Conservation (phyloP, 306 rosid species). For the Castanea crenata region DNA sequence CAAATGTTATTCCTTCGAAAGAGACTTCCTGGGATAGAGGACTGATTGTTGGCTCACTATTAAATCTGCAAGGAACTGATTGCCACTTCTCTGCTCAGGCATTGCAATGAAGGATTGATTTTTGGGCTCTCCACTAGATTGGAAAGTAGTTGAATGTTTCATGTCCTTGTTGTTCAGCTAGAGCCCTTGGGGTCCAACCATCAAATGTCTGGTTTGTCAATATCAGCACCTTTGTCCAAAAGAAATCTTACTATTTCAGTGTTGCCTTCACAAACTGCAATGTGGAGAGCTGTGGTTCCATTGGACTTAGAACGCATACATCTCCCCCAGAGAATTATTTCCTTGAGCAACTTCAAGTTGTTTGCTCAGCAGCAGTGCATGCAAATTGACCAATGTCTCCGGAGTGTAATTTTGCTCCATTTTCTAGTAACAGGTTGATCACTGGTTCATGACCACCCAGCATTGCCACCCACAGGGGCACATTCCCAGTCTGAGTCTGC, state of each 20-base stretch:
- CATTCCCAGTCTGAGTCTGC: constrained; percentile 79
- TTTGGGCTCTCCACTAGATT: constrained; percentile 36
- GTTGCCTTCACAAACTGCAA: constrained; percentile 75
- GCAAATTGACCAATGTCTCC: constrained; percentile 73
- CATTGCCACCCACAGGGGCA: constrained; percentile 84
- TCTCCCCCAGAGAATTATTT: constrained; percentile 62
- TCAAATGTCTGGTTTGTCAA: constrained; percentile 54
- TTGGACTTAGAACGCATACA: constrained; percentile 34
- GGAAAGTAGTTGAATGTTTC: constrained; percentile 56
- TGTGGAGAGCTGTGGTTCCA: constrained; percentile 74
- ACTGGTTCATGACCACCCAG: constrained; percentile 53
- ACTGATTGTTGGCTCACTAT: constrained; percentile 69
- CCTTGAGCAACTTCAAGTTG: constrained; percentile 57
- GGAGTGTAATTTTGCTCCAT: constrained; percentile 51
- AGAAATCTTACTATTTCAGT: constrained; percentile 60
- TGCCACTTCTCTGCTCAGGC: constrained; percentile 38
- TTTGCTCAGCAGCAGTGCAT: constrained; percentile 63
- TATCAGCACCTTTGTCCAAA: constrained; percentile 57
- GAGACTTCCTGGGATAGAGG: constrained; percentile 40
- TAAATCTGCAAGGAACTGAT: constrained; percentile 56
- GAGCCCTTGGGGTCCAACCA: constrained; percentile 78
- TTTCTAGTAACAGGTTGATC: constrained; percentile 46
- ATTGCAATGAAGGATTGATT: constrained; percentile 26
- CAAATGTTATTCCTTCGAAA: constrained; percentile 31
- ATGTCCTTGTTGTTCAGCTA: constrained; percentile 88